Conservation (phyloP, 495 filamentous ascomycete genomes). For the Bathelium albidoporum region DNA sequence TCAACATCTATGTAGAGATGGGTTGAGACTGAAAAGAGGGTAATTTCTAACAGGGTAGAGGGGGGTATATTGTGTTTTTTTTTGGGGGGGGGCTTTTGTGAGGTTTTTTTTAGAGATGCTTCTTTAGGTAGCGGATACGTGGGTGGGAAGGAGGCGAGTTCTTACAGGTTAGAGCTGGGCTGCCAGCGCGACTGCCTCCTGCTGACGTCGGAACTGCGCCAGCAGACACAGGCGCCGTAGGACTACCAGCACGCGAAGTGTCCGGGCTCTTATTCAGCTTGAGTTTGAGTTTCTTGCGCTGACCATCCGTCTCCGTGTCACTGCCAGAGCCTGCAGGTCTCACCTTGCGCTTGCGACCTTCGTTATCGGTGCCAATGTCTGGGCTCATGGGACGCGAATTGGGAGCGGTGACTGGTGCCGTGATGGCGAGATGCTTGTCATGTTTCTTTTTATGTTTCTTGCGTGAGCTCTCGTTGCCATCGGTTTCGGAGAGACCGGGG, state of each 20-base stretch:
- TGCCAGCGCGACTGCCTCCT: conserved; percentile 37
- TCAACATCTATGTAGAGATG: not conserved
- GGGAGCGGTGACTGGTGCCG: conserved; percentile 42
- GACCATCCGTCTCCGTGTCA: conserved; percentile 69
- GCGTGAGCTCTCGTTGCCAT: conserved; percentile 76
- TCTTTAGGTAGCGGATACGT: no score
- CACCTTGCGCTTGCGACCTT: conserved; percentile 34
- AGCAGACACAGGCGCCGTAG: conserved; percentile 26
- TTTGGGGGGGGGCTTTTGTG: no score
- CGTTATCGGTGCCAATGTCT: conserved; percentile 9
- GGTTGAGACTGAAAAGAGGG: not conserved
- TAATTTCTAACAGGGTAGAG: no score
- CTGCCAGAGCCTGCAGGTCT: conserved; percentile 55
- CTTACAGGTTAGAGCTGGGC: conserved; percentile 23
- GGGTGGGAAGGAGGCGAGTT: conserved; percentile 4
- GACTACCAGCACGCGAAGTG: conserved; percentile 28
- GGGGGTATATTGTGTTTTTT: no score
- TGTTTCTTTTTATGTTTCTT: conserved; percentile 75
- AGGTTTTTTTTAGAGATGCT: no score
- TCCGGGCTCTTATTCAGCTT: conserved; percentile 45
- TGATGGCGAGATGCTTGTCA: conserved; percentile 23
- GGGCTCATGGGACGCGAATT: conserved; percentile 46
- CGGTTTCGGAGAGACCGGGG: conserved; percentile 75
- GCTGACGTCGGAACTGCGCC: conserved; percentile 43
- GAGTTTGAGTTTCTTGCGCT: conserved; percentile 61